Percentiles rank a stretch among this genome's conserved stretches.
These are phyloP conservation scores for Porcisia hertigi DNA, from an alignment of 208 protist genomes.

Conservation along the genomic window DNA sequence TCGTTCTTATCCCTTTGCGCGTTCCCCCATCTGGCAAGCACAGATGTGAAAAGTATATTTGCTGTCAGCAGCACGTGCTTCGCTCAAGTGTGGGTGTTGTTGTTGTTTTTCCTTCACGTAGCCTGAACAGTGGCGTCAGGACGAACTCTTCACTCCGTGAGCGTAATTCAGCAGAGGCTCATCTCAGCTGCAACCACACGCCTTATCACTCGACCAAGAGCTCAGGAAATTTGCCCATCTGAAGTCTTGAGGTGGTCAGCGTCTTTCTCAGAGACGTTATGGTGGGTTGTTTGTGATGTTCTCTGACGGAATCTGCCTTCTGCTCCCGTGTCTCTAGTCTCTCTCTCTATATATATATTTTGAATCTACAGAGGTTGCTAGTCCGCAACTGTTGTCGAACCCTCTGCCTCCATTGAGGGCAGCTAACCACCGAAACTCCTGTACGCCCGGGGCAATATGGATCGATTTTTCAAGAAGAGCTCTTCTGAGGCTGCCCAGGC, in stretches of 20 bases:
- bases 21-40: not conserved
- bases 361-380: not conserved
- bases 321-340: not conserved
- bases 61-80: not conserved
- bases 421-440: not conserved
- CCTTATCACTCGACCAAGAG: not conserved
- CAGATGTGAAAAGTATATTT: not conserved
- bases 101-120: not conserved
- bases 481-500: conserved; percentile 25
- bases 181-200: not conserved
- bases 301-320: not conserved
- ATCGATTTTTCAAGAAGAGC: conserved; percentile 47
- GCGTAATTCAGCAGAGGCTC: not conserved
- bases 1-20: not conserved
- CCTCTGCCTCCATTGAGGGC: not conserved
- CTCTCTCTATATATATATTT: not conserved
- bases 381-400: no score
- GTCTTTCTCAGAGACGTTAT: not conserved
- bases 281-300: not conserved
- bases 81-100: not conserved
- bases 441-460: conserved; percentile 26
- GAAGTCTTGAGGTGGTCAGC: not conserved
- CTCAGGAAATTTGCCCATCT: not conserved
- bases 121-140: not conserved
- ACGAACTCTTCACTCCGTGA: not conserved